These are phyloP conservation scores for Turritis glabra DNA, from an alignment of 345 rosid genomes.

Conservation along the genomic window DNA sequence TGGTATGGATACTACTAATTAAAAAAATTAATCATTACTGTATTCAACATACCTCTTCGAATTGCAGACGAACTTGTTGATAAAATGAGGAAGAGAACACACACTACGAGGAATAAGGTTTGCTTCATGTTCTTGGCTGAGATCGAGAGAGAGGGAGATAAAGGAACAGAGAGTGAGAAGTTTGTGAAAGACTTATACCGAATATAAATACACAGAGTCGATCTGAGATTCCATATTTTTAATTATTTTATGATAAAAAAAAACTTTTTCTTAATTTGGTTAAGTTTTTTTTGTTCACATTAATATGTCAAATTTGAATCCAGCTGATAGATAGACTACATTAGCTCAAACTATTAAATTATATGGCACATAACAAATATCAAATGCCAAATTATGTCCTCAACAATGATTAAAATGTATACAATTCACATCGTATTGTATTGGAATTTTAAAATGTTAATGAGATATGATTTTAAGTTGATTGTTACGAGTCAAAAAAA, in stretches of 20 bases:
- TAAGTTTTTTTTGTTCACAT: background rate
- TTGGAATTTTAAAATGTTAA: background rate
- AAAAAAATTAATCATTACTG: slow-evolving; percentile 16
- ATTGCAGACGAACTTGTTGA: slow-evolving; percentile 44
- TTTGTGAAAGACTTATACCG: slow-evolving; percentile 4
- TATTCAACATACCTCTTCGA: slow-evolving; percentile 36
- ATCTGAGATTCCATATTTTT: background rate
- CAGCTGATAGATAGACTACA: background rate
- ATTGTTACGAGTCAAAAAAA: background rate
- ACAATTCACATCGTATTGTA: background rate
- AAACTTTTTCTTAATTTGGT: background rate
- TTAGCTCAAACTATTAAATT: background rate
- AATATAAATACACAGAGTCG: slow-evolving; percentile 14
- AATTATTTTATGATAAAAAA: background rate
- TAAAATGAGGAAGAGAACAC: slow-evolving; percentile 45
- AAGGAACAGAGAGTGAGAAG: background rate
- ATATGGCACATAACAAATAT: background rate
- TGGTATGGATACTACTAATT: background rate
- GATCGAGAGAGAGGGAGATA: slow-evolving; percentile 8
- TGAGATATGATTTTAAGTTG: background rate
- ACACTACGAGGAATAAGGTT: slow-evolving; percentile 30
- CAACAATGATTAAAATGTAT: background rate
- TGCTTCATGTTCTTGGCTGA: slow-evolving; percentile 50
- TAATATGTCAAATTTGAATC: background rate
- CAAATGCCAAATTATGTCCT: background rate